phyloP scores from a whole-genome alignment of 768 basidiomycete species.

The Mycena galericulata region DNA sequence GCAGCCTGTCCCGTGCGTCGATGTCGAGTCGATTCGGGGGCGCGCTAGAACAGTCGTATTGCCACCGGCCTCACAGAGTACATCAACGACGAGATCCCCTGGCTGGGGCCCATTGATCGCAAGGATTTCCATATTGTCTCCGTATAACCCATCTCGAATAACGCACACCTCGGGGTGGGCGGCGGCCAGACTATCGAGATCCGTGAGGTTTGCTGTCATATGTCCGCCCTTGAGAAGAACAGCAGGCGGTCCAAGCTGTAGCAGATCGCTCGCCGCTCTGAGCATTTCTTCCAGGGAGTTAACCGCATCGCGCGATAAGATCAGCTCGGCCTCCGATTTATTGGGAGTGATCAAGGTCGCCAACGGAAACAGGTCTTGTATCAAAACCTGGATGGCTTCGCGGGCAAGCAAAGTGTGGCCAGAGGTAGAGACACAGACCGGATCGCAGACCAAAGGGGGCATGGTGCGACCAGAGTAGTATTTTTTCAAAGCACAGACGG shows the following conservation, averaged over 20 bases:
- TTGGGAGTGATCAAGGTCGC: conserved; percentile 87
- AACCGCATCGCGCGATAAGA: conserved; percentile 67
- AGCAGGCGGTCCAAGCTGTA: conserved; percentile 60
- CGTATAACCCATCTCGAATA: conserved; percentile 58
- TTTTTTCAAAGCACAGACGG: conserved; percentile 62
- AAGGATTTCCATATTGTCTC: conserved; percentile 75
- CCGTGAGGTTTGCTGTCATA: conserved; percentile 56
- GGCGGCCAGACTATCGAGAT: conserved; percentile 52
- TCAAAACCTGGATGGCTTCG: conserved; percentile 71
- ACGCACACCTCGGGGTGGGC: conserved; percentile 50
- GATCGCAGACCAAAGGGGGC: conserved; percentile 83
- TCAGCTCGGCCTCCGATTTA: conserved; percentile 79
- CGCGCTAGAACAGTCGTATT: conserved; percentile 65
- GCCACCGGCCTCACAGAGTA: conserved; percentile 59
- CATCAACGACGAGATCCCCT: conserved; percentile 68
- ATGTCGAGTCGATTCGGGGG: conserved; percentile 72
- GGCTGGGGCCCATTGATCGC: conserved; percentile 29
- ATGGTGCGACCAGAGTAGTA: conserved; percentile 48
- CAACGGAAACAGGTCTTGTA: conserved; percentile 75
- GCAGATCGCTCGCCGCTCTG: conserved; percentile 61
- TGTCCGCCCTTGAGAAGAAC: conserved; percentile 93
- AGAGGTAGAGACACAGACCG: conserved; percentile 92
- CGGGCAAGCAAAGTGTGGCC: conserved; percentile 82
- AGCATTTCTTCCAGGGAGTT: conserved; percentile 70
- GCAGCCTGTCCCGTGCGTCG: conserved; percentile 94